phyloP scores from a whole-genome alignment of 805 yeast species.

The Peterozyma xylosa region DNA sequence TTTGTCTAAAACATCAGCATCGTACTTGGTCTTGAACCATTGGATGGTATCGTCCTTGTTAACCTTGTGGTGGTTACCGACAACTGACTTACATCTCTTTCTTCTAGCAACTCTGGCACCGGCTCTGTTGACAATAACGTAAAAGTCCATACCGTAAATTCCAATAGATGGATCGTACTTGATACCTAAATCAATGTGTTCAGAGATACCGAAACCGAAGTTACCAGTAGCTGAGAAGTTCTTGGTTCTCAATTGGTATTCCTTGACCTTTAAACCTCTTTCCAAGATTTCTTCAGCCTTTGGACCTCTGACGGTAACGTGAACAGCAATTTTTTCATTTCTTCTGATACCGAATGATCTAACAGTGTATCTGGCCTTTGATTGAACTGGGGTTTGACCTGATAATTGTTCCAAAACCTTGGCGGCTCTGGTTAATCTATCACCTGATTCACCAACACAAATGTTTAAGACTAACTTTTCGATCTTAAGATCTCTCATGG shows the following conservation, averaged over 20 bases:
- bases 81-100: conserved; percentile 85
- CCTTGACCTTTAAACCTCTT: conserved; percentile 99
- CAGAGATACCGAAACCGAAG: conserved; percentile 99
- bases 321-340: conserved; percentile 99
- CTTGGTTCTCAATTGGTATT: conserved; percentile 88
- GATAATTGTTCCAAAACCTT: conserved; percentile 99
- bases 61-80: conserved; percentile 92
- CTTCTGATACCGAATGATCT: conserved; percentile 99
- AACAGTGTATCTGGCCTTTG: conserved; percentile 99
- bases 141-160: conserved; percentile 99
- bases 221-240: conserved; percentile 99
- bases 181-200: conserved; percentile 99
- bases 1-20: conserved; percentile 92
- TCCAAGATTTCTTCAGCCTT: conserved; percentile 99
- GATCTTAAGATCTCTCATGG: conserved; percentile 98
- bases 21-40: conserved; percentile 99
- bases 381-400: conserved; percentile 99
- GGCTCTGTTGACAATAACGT: conserved; percentile 98
- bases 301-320: conserved; percentile 99
- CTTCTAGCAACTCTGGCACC: conserved; percentile 98
- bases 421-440: conserved; percentile 99
- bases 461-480: conserved; percentile 99
- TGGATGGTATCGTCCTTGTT: conserved; percentile 87
- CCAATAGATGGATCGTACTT: conserved; percentile 99
- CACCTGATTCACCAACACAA: conserved; percentile 99